These are phyloP conservation scores for Metarhizium robertsii DNA, from an alignment of 2,329 filamentous ascomycete species.

Conservation along the genomic window DNA sequence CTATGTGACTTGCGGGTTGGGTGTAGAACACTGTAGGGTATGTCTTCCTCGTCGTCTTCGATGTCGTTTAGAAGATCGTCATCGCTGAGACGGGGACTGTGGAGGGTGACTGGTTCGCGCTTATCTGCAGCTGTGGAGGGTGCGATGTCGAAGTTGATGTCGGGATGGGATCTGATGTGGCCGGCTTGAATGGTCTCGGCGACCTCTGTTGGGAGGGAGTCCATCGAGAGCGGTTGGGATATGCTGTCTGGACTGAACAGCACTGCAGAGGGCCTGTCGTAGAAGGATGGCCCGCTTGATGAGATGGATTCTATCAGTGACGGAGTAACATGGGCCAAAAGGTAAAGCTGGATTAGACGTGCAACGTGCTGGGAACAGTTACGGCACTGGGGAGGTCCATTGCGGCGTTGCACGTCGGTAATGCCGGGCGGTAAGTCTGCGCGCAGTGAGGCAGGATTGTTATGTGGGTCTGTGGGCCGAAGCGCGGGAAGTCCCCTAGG, in stretches of 20 bases:
- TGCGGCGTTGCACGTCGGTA: conserved; percentile 5
- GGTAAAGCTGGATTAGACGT: not conserved
- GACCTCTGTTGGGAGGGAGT: conserved; percentile 54
- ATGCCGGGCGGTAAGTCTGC: conserved; percentile 20
- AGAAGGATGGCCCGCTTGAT: not conserved
- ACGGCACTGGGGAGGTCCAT: not conserved
- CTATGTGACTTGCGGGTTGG: conserved; percentile 36
- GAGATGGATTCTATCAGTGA: not conserved
- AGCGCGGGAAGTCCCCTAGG: no score
- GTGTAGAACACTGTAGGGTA: conserved; percentile 56
- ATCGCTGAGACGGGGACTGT: conserved; percentile 11
- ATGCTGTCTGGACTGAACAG: not conserved
- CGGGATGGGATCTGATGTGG: conserved; percentile 65
- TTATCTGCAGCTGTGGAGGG: conserved; percentile 65
- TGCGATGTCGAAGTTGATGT: conserved; percentile 65
- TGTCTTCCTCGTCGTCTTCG: conserved; percentile 53
- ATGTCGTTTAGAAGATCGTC: conserved; percentile 26
- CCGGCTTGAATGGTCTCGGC: conserved; percentile 74
- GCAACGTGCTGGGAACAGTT: not conserved
- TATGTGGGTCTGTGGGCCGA: not conserved
- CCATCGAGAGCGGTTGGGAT: conserved; percentile 39
- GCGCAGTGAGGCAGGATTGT: no score
- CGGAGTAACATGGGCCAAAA: not conserved
- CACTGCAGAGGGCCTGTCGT: not conserved
- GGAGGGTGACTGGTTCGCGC: conserved; percentile 26